Percentiles rank a stretch among this genome's conserved stretches.
phyloP scores from a whole-genome alignment of 192 early-diverging fungal species.

The Entomortierella parvispora region DNA sequence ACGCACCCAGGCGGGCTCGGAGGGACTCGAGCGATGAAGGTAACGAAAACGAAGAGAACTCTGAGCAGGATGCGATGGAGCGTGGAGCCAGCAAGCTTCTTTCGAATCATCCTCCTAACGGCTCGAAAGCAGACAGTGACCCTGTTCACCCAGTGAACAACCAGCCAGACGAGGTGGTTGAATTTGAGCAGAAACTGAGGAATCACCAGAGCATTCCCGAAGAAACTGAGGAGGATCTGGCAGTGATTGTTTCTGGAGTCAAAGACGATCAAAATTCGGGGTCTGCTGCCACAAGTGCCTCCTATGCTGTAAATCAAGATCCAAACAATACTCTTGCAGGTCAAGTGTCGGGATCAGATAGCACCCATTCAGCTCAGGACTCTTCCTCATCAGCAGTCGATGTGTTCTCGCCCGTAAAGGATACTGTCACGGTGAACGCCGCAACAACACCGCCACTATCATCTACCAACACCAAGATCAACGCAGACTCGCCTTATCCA shows the following conservation, averaged over 20 bases:
- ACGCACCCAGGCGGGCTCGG: conserved; percentile 18
- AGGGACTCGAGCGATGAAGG: not conserved
- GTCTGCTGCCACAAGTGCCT: not conserved
- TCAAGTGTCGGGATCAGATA: not conserved
- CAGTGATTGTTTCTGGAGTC: conserved; percentile 23
- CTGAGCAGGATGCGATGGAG: not conserved
- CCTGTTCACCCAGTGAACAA: conserved; percentile 9
- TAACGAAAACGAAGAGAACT: conserved; percentile 11
- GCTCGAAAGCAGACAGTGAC: not conserved
- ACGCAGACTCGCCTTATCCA: not conserved
- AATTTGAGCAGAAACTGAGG: not conserved
- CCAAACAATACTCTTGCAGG: not conserved
- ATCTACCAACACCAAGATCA: not conserved
- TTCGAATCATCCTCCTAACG: too few relatives aligned
- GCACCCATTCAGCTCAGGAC: not conserved
- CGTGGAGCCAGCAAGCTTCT: too few relatives aligned
- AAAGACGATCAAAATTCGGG: conserved; percentile 15
- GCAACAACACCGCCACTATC: conserved; percentile 2
- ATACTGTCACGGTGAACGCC: conserved; percentile 31
- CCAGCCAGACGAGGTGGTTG: conserved; percentile 24
- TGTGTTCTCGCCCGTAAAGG: not conserved
- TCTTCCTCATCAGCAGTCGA: not conserved
- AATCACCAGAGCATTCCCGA: not conserved
- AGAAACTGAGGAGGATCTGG: conserved; percentile 20
- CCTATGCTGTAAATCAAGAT: not conserved